Evolutionary conservation across 257 asterid species (phyloP), one percentile per base, ranked within the genome.

Genomic region (Plantago elongata): DNA sequence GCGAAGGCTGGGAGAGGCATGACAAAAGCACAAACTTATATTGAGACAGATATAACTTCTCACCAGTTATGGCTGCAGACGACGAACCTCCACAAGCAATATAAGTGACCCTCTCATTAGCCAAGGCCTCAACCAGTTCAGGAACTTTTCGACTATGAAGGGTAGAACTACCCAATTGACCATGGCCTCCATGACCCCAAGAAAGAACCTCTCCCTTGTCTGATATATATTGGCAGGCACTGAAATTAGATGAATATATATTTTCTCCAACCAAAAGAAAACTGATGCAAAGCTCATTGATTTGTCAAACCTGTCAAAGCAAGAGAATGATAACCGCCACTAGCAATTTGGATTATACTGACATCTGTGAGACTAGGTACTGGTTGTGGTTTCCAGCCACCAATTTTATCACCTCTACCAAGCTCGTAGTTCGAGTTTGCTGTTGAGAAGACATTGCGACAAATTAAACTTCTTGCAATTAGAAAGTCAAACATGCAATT

Each of bases 241-340:
- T 17, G 46, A 34, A 62, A 16, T 71, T 43, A 64, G 56, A 75
- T 66, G 46, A 45, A 64, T 59, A 73, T n/a, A 51, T 1, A 55
- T 9, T 49, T 40, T 58, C 63, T 52, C 34, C 37, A 18, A 22
- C 62, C 61, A 18, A n/a, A n/a, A 5, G 16, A 49, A 11, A 3
- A 37, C 16, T 11, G 18, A 58, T 27, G 47, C 48, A 54, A 30
- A 47, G 13, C 5, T n/a, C 15, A n/a, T 2, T 15, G 48, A 49
- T 9, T 29, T 63, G 14, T 74, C 40, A 34, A 34, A 89, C 98
- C 97, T 56, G 97, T 89, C 81, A 92, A 79, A 65, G 97, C 99
- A 74, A 92, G 94, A 72, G 97, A 86, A 79, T 89, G 97, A 74
- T 89, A 92, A 73, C 99, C 99, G 63, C 99, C 99, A 75, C 91